These are phyloP conservation scores for Martiniozyma asiatica DNA, from an alignment of 1,139 yeast genomes.

Conservation along the genomic window DNA sequence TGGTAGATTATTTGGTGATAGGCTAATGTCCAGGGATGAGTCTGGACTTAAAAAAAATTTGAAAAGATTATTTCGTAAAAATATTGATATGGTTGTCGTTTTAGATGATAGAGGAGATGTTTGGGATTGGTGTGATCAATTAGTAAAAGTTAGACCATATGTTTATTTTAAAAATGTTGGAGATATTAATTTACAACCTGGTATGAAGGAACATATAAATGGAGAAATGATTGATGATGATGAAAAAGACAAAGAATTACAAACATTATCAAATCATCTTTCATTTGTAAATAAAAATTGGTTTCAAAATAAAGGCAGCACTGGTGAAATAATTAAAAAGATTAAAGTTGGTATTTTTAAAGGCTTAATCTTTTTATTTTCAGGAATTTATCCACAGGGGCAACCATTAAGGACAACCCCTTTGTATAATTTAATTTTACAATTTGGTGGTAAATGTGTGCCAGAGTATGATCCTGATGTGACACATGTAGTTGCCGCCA, in stretches of 20 bases:
- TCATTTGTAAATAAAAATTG: no score
- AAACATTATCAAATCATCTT: no score
- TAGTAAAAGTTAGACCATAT: conserved; percentile 87
- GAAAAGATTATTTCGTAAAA: conserved; percentile 85
- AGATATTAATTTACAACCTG: conserved; percentile 77
- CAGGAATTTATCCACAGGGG: conserved; percentile 80
- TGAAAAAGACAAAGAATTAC: no score
- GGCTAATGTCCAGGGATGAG: conserved; percentile 88
- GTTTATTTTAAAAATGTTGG: conserved; percentile 96
- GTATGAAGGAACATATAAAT: neutral
- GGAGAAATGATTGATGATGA: no score
- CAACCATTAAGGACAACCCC: conserved; percentile 60
- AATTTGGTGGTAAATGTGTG: conserved; percentile 83
- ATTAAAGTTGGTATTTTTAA: no score
- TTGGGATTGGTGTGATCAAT: conserved; percentile 94
- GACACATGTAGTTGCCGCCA: conserved; percentile 80
- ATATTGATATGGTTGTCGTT: conserved; percentile 90
- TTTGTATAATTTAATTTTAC: conserved; percentile 82
- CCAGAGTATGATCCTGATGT: conserved; percentile 62
- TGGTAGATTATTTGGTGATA: conserved; percentile 76
- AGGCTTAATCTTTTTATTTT: conserved; percentile 63
- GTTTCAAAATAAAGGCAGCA: no score
- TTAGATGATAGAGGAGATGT: conserved; percentile 98
- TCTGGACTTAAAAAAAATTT: conserved; percentile 90
- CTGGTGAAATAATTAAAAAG: no score